Evolutionary conservation across 106 monocot genomes (phyloP).

Genomic region (Allium fistulosum): DNA sequence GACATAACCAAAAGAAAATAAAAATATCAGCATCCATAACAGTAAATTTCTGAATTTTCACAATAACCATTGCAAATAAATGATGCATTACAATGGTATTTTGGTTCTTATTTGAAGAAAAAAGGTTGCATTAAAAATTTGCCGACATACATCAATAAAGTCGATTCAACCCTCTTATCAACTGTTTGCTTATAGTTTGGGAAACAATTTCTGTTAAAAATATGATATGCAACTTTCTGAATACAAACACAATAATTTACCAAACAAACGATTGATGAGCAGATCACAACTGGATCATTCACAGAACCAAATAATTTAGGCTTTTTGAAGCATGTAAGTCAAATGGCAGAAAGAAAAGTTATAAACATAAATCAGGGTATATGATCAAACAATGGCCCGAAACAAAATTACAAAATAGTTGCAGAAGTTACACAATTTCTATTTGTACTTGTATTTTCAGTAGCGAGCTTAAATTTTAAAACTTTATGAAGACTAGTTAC

Average conservation of each 20-base stretch:
- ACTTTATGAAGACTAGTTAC: constrained; percentile 36
- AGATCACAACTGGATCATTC: not conserved
- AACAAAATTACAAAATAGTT: not conserved
- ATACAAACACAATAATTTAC: no score
- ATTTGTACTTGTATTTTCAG: constrained; percentile 9
- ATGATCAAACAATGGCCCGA: not conserved
- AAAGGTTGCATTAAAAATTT: no score
- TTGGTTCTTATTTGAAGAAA: no score
- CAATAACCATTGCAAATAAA: not conserved
- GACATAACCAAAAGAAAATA: not conserved
- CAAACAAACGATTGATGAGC: not conserved
- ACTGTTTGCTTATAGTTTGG: no score
- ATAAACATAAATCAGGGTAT: not conserved
- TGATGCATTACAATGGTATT: no score
- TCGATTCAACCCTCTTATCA: no score
- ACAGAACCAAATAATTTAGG: not conserved
- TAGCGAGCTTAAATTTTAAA: constrained; percentile 37
- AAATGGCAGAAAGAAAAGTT: not conserved
- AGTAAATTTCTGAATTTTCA: not conserved
- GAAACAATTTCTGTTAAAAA: no score
- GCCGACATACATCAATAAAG: no score
- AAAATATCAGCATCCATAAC: not conserved
- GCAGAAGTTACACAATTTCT: not conserved
- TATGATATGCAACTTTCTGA: no score
- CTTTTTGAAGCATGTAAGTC: not conserved